Conservation (phyloP, 2,329 filamentous ascomycete species). For the Dothideomycetes sp. region DNA sequence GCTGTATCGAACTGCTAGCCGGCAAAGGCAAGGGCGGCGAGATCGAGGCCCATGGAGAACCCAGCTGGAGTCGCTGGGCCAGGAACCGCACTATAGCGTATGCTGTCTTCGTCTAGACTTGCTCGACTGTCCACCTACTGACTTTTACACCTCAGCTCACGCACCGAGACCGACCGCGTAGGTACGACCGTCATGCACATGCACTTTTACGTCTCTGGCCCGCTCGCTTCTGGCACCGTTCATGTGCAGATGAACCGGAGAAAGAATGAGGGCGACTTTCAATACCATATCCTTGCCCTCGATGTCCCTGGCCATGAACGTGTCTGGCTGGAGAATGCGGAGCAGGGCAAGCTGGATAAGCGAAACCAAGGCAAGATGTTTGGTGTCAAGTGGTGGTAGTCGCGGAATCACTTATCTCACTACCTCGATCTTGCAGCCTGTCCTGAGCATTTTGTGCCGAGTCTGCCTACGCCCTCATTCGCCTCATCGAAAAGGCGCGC, state of each 20-base stretch:
- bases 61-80: conserved; percentile 65
- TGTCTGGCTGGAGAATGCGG: conserved; percentile 55
- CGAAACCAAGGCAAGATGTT: conserved; percentile 39
- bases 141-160: conserved; percentile 40
- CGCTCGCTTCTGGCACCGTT: conserved; percentile 60
- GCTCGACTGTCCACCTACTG: neutral
- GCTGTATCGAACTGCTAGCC: conserved; percentile 64
- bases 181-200: conserved; percentile 75
- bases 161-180: conserved; percentile 55
- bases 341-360: conserved; percentile 34
- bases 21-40: conserved; percentile 37
- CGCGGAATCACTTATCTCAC: too few relatives aligned
- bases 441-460: too few relatives aligned
- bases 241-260: conserved; percentile 66
- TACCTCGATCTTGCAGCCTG: too few relatives aligned
- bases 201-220: conserved; percentile 79
- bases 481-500: too few relatives aligned
- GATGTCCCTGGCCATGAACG: conserved; percentile 60
- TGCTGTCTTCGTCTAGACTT: neutral
- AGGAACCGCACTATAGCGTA: conserved; percentile 46
- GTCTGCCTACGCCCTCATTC: too few relatives aligned
- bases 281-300: conserved; percentile 70
- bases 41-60: conserved; percentile 72
- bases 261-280: conserved; percentile 53
- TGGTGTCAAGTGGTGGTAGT: conserved; percentile 46